Evolutionary conservation across 495 filamentous ascomycete genomes (phyloP).

Genomic region (Annulohypoxylon moriforme): DNA sequence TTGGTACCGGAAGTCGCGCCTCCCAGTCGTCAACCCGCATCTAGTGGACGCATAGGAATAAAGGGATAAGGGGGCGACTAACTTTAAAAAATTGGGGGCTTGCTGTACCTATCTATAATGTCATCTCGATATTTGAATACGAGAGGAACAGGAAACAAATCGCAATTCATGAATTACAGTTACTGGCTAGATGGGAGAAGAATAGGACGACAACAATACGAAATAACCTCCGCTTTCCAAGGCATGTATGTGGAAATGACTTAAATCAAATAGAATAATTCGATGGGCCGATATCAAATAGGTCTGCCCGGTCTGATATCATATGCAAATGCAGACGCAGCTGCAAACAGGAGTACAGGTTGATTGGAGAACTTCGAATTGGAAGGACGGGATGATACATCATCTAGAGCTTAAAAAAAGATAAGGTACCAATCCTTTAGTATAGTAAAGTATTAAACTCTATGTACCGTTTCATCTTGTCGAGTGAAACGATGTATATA

Average conservation of each 20-base stretch:
- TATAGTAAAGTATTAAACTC: not conserved
- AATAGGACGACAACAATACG: slow-evolving; percentile 1
- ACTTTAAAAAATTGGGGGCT: slow-evolving; percentile 5
- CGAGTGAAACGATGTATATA: not conserved
- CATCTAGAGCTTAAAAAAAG: slow-evolving; percentile 7
- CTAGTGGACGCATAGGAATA: not conserved
- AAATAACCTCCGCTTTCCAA: not conserved
- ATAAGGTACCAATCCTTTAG: slow-evolving; percentile 22
- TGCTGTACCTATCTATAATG: not conserved
- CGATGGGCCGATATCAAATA: not conserved
- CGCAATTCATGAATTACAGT: not conserved
- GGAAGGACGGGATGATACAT: slow-evolving; percentile 8
- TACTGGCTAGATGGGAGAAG: not conserved
- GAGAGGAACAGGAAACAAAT: slow-evolving; percentile 6
- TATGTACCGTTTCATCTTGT: not conserved
- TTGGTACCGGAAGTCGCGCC: slow-evolving; percentile 20
- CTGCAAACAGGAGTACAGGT: not conserved
- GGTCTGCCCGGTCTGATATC: not conserved
- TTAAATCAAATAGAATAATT: not conserved
- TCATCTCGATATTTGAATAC: slow-evolving; percentile 2
- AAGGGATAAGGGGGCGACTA: not conserved
- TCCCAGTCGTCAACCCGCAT: slow-evolving; percentile 34
- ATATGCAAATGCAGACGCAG: not conserved
- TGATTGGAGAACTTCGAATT: not conserved
- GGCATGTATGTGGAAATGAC: not conserved